These are phyloP conservation scores for Rhizophlyctis rosea DNA, from an alignment of 192 early-diverging fungal species.

Conservation along the genomic window DNA sequence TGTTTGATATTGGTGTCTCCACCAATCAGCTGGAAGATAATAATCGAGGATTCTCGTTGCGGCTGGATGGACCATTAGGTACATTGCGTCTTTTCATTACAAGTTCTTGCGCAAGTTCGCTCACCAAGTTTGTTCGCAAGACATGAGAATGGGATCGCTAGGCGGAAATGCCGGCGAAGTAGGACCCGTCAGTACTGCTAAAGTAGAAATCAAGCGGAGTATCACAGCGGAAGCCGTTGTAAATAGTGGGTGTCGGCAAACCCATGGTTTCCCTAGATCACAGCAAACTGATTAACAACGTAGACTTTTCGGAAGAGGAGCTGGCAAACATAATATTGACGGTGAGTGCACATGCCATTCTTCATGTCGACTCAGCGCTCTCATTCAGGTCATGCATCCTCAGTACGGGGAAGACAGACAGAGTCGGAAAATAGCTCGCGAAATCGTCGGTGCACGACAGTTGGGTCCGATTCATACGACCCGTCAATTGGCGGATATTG, in stretches of 20 bases:
- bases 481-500: conserved; percentile 46
- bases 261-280: no score
- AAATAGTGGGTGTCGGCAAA: conserved; percentile 38
- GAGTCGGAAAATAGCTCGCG: conserved; percentile 55
- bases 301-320: conserved; percentile 51
- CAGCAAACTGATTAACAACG: no score
- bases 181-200: conserved; percentile 20
- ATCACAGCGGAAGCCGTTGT: conserved; percentile 63
- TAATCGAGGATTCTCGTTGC: conserved; percentile 68
- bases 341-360: background rate
- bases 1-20: conserved; percentile 74
- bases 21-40: conserved; percentile 64
- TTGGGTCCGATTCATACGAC: conserved; percentile 55
- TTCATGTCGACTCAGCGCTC: background rate
- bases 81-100: background rate
- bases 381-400: background rate
- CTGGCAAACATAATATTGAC: conserved; percentile 59
- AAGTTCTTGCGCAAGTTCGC: background rate
- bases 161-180: no score
- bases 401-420: conserved; percentile 66
- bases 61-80: conserved; percentile 62
- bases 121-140: background rate
- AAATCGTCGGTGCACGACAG: conserved; percentile 55
- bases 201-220: conserved; percentile 23
- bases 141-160: conserved; percentile 69